Percentiles rank a stretch among this genome's conserved stretches.
phyloP scores from a whole-genome alignment of 768 basidiomycete genomes.

The Baorangia bicolor region DNA sequence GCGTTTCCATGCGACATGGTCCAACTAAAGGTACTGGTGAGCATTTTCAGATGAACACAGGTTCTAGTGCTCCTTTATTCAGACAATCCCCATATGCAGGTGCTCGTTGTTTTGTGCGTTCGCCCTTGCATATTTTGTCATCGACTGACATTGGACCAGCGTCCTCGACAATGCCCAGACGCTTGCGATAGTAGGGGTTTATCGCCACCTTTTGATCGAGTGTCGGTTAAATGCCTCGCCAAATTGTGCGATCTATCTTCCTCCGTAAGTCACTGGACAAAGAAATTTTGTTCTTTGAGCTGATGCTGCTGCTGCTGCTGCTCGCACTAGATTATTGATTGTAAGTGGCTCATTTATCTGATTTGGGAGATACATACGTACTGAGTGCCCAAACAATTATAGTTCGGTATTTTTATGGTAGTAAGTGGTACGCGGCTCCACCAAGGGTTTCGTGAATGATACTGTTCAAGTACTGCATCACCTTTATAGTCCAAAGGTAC shows the following conservation, averaged over 20 bases:
- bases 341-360: background rate
- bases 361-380: background rate
- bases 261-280: slow-evolving; percentile 2
- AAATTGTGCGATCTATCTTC: background rate
- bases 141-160: slow-evolving; percentile 6
- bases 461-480: slow-evolving; percentile 12
- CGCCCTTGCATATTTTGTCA: too few species aligned
- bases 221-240: slow-evolving; percentile 7
- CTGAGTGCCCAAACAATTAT: background rate
- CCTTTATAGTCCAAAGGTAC: slow-evolving; percentile 25
- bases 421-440: slow-evolving; percentile 2
- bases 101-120: slow-evolving; percentile 11
- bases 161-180: slow-evolving; percentile 8
- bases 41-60: background rate
- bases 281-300: background rate
- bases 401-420: background rate
- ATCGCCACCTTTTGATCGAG: slow-evolving; percentile 2
- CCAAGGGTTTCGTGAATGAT: background rate
- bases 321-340: background rate
- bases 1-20: slow-evolving; percentile 16
- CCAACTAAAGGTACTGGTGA: slow-evolving; percentile 14
- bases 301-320: background rate
- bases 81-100: background rate
- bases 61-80: background rate
- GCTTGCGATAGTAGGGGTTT: background rate